Conservation (phyloP, 768 basidiomycete genomes). For the Coprinopsis cinerea region DNA sequence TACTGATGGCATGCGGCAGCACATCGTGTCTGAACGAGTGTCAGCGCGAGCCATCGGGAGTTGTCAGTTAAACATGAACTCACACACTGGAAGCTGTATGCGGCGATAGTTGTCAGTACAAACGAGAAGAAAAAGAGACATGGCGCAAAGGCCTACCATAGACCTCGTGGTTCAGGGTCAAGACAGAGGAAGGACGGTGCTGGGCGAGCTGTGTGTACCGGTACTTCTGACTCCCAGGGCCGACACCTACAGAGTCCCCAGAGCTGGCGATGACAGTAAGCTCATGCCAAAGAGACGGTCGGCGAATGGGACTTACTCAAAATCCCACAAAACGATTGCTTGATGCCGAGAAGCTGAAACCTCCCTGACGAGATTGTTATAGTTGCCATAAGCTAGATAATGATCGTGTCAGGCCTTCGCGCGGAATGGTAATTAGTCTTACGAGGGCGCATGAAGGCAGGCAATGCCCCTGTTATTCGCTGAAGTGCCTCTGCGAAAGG, state of each 20-base stretch:
- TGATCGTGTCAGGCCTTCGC: not conserved
- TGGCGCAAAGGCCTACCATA: constrained; percentile 4
- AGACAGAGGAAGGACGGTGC: constrained; percentile 3
- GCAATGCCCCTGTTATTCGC: constrained; percentile 29
- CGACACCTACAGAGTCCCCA: constrained; percentile 12
- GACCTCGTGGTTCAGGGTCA: constrained; percentile 14
- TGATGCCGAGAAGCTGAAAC: constrained; percentile 10
- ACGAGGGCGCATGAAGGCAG: constrained; percentile 38
- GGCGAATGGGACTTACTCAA: constrained; percentile 11
- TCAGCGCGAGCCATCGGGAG: not conserved
- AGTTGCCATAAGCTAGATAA: constrained; percentile 12
- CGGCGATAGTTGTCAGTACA: not conserved
- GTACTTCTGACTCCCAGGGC: constrained; percentile 11
- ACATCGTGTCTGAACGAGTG: constrained; percentile 10
- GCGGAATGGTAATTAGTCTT: constrained; percentile 12
- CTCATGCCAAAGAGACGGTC: not conserved
- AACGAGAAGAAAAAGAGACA: not conserved
- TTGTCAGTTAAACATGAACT: not conserved
- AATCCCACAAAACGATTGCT: constrained; percentile 12
- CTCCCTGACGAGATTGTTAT: constrained; percentile 10
- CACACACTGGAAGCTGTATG: constrained; percentile 3
- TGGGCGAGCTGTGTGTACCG: constrained; percentile 7
- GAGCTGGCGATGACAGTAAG: constrained; percentile 7
- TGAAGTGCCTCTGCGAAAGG: constrained; percentile 28
- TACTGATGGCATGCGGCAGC: constrained; percentile 18